Evolutionary conservation across 495 filamentous ascomycete genomes (phyloP), one percentile per base, ranked within the genome.

Genomic region (Penicillium longicatenatum): DNA sequence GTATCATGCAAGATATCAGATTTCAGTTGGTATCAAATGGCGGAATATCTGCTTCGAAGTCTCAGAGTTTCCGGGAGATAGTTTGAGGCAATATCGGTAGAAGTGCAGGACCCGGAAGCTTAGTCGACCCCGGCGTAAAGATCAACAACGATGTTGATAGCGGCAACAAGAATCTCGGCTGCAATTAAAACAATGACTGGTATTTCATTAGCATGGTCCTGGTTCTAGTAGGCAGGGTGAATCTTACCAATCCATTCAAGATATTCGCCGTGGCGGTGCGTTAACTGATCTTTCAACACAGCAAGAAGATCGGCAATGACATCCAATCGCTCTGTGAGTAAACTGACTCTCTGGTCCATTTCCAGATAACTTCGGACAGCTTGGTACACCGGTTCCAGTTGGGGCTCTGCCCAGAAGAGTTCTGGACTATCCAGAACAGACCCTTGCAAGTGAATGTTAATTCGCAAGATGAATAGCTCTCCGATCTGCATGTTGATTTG

Each of bases 401-500:
- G 92, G 14, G 94, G 94, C 73, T 98, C 94, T 41, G 92, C 90
- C 94, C 94, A 98, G 84, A 98, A 97, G 20, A 98, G 81, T 70
- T 98, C 94, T 2, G 94, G 94, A 9, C 92, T 93, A 62, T 98
- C 94, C n/a, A 98, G 86, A 11, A 98, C 92, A 24, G 88, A 92
- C 37, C 95, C 95, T 72, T 98, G 96, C 12, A 98, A 81, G 75
- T 98, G 96, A 66, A 98, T 96, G 67, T 93, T 96, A 77, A 98
- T 98, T 26, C 93, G 83, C 11, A 98, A 74, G 65, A 98, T 98
- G 73, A 98, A 98, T 12, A 98, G 84, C 73, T 98, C 90, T 69
- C 94, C 94, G 55, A 98, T 96, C 68, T 97, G 92, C 90, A 96
- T 97, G 76, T 97, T 97, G 81, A 97, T 97, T 67, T 98, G 82